Evolutionary conservation across 768 basidiomycete genomes (phyloP).

Genomic region (Pleurotus platypus): DNA sequence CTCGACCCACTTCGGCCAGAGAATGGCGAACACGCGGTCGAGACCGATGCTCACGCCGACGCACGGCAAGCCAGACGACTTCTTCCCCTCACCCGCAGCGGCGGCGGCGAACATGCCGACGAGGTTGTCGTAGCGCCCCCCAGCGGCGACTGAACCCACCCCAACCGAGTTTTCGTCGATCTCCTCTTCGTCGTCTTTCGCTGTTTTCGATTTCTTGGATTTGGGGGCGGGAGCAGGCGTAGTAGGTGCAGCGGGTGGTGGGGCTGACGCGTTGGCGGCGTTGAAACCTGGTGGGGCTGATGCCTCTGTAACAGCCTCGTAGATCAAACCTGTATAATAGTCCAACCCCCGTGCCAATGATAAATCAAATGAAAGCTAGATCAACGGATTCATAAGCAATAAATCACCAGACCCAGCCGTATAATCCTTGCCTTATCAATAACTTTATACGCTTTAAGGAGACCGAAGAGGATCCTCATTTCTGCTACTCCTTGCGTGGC

Average conservation of each 20-base stretch:
- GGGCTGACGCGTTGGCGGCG: conserved; percentile 44
- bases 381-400: not conserved
- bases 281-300: conserved; percentile 89
- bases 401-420: not conserved
- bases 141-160: conserved; percentile 98
- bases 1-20: conserved; percentile 85
- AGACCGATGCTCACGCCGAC: conserved; percentile 91
- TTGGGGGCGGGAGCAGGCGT: conserved; percentile 26
- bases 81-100: conserved; percentile 72
- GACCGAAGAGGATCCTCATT: conserved; percentile 81
- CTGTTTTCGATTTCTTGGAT: conserved; percentile 40
- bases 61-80: conserved; percentile 69
- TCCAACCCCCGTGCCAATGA: conserved; percentile 97
- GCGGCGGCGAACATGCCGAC: conserved; percentile 89
- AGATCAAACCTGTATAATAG: conserved; percentile 98
- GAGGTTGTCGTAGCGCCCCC: conserved; percentile 93
- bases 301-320: conserved; percentile 90
- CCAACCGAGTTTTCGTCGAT: conserved; percentile 91
- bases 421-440: conserved; percentile 58
- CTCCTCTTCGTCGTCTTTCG: conserved; percentile 68
- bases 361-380: conserved; percentile 90
- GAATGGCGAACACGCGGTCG: conserved; percentile 87
- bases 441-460: conserved; percentile 78
- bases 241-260: conserved; percentile 25
- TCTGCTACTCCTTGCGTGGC: conserved; percentile 84